Percentiles rank a stretch among this genome's conserved stretches.
These are phyloP conservation scores for Zasmidium cellare DNA, from an alignment of 2,329 filamentous ascomycete genomes.

Conservation along the genomic window DNA sequence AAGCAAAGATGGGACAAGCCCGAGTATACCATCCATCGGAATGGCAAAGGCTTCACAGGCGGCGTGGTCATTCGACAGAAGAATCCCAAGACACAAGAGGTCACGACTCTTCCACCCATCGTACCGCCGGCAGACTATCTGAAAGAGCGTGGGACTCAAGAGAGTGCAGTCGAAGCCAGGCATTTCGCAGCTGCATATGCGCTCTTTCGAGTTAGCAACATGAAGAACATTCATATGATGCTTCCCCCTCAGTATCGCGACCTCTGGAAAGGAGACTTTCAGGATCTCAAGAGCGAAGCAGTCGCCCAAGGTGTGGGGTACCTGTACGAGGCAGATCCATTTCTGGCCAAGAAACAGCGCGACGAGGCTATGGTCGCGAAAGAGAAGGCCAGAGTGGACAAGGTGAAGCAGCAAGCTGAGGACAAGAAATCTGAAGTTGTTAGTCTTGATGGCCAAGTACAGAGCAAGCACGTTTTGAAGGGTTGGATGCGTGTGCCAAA, in stretches of 20 bases:
- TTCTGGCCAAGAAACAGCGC: constrained; percentile 74
- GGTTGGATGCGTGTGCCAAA: constrained; percentile 84
- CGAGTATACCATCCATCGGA: constrained; percentile 71
- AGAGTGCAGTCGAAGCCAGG: constrained; percentile 83
- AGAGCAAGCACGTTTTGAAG: constrained; percentile 47
- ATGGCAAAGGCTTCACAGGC: constrained; percentile 54
- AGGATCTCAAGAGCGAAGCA: constrained; percentile 77
- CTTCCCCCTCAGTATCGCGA: constrained; percentile 86
- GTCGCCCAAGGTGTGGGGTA: constrained; percentile 74
- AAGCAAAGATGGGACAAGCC: constrained; percentile 95
- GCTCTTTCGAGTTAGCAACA: constrained; percentile 87
- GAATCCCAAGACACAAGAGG: constrained; percentile 81
- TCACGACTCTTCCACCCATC: constrained; percentile 74
- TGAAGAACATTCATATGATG: constrained; percentile 94
- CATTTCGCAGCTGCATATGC: constrained; percentile 93
- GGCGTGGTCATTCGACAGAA: constrained; percentile 73
- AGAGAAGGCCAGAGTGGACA: constrained; percentile 77
- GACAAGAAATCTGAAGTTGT: constrained; percentile 61
- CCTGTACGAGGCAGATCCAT: constrained; percentile 96
- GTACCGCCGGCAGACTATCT: constrained; percentile 75
- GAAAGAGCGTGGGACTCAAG: constrained; percentile 67
- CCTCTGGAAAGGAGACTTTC: constrained; percentile 87
- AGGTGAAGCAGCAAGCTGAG: constrained; percentile 54
- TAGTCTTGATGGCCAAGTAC: constrained; percentile 38
- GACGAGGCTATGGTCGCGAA: constrained; percentile 74